A percentile compares a stretch with the other conserved stretches of the same genome.
Evolutionary conservation across 2,329 filamentous ascomycete genomes (phyloP).

Genomic region (Herpomyces periplanetae): DNA sequence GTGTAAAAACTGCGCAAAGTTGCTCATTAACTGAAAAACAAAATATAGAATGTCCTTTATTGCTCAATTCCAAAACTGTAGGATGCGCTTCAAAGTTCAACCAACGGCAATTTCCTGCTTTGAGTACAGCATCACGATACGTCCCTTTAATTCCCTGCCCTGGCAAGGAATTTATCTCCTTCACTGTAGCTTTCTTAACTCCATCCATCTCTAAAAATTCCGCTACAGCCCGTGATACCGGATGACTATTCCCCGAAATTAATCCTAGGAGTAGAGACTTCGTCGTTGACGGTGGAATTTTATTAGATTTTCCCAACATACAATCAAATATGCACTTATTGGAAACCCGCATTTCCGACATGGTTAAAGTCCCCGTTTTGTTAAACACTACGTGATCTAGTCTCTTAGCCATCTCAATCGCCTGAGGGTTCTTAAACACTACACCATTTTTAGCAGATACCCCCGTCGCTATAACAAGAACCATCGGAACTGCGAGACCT

Average conservation of each 20-base stretch:
- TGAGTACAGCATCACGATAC: constrained; percentile 6
- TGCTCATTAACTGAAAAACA: constrained; percentile 13
- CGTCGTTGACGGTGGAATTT: constrained; percentile 2
- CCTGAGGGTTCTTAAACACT: constrained; percentile 23
- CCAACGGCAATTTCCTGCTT: constrained; percentile 12
- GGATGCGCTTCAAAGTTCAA: constrained; percentile 7
- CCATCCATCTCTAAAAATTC: constrained; percentile 7
- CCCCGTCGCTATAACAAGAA: constrained; percentile 26
- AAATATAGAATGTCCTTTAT: constrained; percentile 13
- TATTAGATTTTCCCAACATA: constrained; percentile 2
- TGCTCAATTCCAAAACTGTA: constrained; percentile 7
- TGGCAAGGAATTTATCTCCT: constrained; percentile 8
- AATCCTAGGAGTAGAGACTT: constrained; percentile 8
- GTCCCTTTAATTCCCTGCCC: constrained; percentile 10
- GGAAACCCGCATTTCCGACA: constrained; percentile 5
- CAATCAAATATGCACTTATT: constrained; percentile 1
- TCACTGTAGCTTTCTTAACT: constrained; percentile 1
- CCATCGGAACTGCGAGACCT: constrained; percentile 36
- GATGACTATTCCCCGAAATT: constrained; percentile 11
- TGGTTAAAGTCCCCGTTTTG: constrained; percentile 38
- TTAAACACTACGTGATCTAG: constrained; percentile 30
- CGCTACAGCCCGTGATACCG: constrained; percentile 13
- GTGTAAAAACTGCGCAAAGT: constrained; percentile 12
- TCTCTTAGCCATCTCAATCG: constrained; percentile 20
- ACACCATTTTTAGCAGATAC: constrained; percentile 22